Percentiles rank a stretch among this genome's conserved stretches.
Conservation (phyloP, 2,329 filamentous ascomycete species). For the Dichotomopilus funicola region DNA sequence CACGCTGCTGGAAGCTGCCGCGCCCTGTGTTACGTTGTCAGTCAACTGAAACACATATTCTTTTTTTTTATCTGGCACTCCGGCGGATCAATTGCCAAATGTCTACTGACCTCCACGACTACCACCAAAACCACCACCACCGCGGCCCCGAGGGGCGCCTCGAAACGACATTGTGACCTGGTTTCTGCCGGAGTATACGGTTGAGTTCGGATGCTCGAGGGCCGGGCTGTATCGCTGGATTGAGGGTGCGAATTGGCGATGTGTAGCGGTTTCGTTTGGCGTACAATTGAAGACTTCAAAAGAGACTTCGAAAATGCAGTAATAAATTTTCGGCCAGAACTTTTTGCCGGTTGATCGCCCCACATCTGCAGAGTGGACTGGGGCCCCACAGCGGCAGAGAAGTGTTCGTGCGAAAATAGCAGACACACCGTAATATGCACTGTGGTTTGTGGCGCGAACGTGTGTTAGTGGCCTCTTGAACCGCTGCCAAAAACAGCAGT, state of each 20-base stretch:
- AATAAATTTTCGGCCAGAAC: constrained; percentile 20
- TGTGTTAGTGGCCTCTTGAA: neutral
- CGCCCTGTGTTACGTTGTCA: constrained; percentile 39
- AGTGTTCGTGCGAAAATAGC: neutral
- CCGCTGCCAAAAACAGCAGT: constrained; percentile 17
- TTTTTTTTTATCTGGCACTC: neutral
- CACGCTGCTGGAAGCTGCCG: constrained; percentile 52
- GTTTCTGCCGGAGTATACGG: constrained; percentile 10
- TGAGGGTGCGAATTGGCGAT: constrained; percentile 5
- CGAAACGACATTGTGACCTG: constrained; percentile 53
- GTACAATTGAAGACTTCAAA: neutral
- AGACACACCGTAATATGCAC: constrained; percentile 2
- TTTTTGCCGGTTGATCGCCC: constrained; percentile 14
- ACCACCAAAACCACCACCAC: constrained; percentile 35
- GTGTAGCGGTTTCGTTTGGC: constrained; percentile 1
- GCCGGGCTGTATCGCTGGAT: constrained; percentile 3
- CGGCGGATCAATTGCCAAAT: constrained; percentile 6
- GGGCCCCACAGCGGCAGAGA: too few relatives aligned
- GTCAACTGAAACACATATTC: neutral
- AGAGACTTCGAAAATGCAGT: neutral
- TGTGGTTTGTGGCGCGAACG: constrained; percentile 1
- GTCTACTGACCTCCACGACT: constrained; percentile 39
- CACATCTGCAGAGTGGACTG: neutral
- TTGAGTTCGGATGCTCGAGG: constrained; percentile 9
- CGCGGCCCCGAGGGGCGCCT: constrained; percentile 41